A percentile compares a stretch with the other conserved stretches of the same genome.
These are phyloP conservation scores for Prunus persica DNA, from an alignment of 306 rosid genomes.

Conservation along the genomic window DNA sequence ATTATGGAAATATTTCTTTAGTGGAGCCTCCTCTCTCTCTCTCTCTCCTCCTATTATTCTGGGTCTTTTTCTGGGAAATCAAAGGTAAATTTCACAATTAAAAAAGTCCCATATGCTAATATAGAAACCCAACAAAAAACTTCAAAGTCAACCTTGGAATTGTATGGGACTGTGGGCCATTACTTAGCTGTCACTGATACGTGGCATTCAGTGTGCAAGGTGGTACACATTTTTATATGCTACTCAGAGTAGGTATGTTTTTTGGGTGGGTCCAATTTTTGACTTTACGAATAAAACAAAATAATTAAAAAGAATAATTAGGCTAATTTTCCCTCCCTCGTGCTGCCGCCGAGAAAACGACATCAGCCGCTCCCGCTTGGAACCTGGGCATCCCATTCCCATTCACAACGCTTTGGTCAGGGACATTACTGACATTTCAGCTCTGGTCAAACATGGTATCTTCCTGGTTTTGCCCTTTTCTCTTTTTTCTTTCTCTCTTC, in stretches of 20 bases:
- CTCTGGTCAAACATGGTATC: constrained; percentile 20
- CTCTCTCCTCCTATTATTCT: too few species aligned
- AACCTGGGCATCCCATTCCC: background rate
- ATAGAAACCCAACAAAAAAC: background rate
- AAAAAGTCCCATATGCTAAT: background rate
- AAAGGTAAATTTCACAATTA: background rate
- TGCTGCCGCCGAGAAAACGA: background rate
- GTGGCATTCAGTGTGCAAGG: background rate
- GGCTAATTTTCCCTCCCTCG: background rate
- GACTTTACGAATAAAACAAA: background rate
- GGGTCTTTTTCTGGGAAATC: too few species aligned
- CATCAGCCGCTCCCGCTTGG: background rate
- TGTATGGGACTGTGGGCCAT: background rate
- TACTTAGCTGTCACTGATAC: constrained; percentile 9
- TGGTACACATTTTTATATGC: too few species aligned
- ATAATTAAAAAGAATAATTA: background rate
- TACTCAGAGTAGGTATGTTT: background rate
- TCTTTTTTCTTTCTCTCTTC: background rate
- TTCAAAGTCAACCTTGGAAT: constrained; percentile 2
- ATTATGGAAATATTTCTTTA: too few species aligned
- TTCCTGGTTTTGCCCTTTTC: constrained; percentile 9
- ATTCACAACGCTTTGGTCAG: background rate
- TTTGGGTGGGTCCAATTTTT: background rate
- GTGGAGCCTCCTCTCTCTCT: too few species aligned
- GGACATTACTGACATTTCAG: constrained; percentile 3